Conservation (phyloP, 2,329 filamentous ascomycete species). For the Talaromyces amestolkiae region DNA sequence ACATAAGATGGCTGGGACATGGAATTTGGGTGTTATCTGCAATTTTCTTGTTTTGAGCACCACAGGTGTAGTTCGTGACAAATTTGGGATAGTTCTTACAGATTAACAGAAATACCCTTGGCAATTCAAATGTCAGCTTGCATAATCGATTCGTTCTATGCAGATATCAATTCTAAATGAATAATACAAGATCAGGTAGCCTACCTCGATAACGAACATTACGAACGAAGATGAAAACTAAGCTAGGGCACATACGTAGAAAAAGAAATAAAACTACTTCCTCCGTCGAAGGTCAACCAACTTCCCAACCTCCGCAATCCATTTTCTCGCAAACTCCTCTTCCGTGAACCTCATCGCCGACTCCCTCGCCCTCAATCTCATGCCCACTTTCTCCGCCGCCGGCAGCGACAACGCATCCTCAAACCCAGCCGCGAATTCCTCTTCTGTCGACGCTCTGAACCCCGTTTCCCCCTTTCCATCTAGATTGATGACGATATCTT, state of each 20-base stretch:
- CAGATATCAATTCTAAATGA: background rate
- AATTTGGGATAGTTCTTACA: background rate
- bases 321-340: slow-evolving; percentile 75
- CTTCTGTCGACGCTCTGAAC: slow-evolving; percentile 76
- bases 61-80: background rate
- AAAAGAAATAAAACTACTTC: slow-evolving; percentile 1
- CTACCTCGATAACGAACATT: background rate
- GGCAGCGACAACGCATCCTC: slow-evolving; percentile 69
- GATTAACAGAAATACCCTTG: background rate
- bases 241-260: background rate
- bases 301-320: slow-evolving; percentile 71
- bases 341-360: slow-evolving; percentile 86
- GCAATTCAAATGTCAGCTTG: background rate
- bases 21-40: background rate
- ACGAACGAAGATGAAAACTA: background rate
- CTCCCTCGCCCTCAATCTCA: slow-evolving; percentile 70
- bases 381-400: slow-evolving; percentile 63
- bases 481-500: slow-evolving; percentile 83
- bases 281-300: slow-evolving; percentile 41
- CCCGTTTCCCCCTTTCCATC: slow-evolving; percentile 72
- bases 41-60: background rate
- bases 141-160: background rate
- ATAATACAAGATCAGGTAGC: background rate
- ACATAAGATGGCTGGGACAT: background rate
- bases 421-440: slow-evolving; percentile 79